Percentiles rank a stretch among this genome's conserved stretches.
Conservation (phyloP, 345 rosid genomes). For the Gossypium bickii region DNA sequence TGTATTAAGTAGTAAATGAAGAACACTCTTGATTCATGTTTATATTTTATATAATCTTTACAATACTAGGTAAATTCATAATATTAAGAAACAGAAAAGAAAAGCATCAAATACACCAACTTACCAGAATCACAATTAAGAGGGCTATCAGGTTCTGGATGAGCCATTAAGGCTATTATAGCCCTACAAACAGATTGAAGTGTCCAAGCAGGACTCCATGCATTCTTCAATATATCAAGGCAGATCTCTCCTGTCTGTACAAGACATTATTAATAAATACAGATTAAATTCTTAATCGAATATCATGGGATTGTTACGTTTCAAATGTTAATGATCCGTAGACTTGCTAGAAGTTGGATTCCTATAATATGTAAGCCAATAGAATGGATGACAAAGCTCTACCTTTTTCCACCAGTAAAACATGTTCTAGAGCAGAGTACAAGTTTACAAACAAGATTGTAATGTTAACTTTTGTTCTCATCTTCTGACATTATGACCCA, state of each 20-base stretch:
- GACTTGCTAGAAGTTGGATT: neutral
- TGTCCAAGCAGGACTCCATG: constrained; percentile 99
- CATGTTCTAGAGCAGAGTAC: neutral
- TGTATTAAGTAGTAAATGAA: neutral
- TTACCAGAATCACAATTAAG: constrained; percentile 96
- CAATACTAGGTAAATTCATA: neutral
- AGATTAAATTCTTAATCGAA: neutral
- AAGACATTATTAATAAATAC: constrained; percentile 7
- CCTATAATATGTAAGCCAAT: neutral
- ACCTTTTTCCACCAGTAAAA: neutral
- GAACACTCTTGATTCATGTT: neutral
- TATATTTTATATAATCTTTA: neutral
- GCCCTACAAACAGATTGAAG: constrained; percentile 98
- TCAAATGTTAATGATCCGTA: neutral
- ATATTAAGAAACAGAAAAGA: neutral
- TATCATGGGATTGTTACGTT: neutral
- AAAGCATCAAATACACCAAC: neutral
- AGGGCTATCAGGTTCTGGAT: constrained; percentile 95
- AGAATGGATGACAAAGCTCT: neutral
- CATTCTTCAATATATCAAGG: constrained; percentile 95
- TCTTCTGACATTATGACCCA: neutral
- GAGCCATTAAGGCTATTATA: constrained; percentile 96
- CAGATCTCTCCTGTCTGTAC: constrained; percentile 92
- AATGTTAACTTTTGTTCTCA: constrained; percentile 5
- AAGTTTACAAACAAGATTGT: neutral